Evolutionary conservation across 306 rosid species (phyloP).

Genomic region (Pyrus betulifolia): DNA sequence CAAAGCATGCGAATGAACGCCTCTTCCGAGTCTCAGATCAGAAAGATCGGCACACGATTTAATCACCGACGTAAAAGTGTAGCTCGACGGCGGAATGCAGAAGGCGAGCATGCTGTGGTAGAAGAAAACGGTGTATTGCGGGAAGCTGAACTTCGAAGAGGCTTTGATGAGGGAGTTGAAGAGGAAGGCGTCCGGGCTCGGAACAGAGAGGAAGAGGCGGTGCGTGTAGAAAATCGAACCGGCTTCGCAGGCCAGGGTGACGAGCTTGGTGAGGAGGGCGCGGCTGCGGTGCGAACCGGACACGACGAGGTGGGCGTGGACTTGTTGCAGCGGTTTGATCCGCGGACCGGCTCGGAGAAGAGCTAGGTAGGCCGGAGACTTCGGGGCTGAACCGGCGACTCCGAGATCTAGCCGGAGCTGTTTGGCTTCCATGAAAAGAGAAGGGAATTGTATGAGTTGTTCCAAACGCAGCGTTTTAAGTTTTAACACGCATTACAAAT

Average conservation of each 20-base stretch:
- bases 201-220: constrained; percentile 40
- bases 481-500: not conserved
- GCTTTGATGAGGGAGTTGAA: constrained; percentile 61
- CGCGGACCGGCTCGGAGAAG: constrained; percentile 61
- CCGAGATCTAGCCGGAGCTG: constrained; percentile 3
- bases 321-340: constrained; percentile 50
- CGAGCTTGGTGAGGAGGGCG: constrained; percentile 73
- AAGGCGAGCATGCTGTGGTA: constrained; percentile 56
- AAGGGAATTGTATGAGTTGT: not conserved
- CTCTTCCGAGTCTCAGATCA: constrained; percentile 31
- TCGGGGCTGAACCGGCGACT: constrained; percentile 1
- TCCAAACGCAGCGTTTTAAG: not conserved
- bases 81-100: constrained; percentile 39
- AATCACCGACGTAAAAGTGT: constrained; percentile 76
- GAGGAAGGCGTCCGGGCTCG: constrained; percentile 62
- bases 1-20: constrained; percentile 55
- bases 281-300: constrained; percentile 54
- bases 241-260: constrained; percentile 60
- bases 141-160: constrained; percentile 48
- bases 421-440: constrained; percentile 29
- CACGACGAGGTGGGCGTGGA: constrained; percentile 65
- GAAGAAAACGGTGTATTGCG: constrained; percentile 49
- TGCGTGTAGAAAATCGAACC: constrained; percentile 63
- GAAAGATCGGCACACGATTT: constrained; percentile 82
- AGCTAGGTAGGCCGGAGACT: constrained; percentile 53